A percentile compares a stretch with the other conserved stretches of the same genome.
These are phyloP conservation scores for Thielaviopsis punctulata DNA, from an alignment of 2,329 filamentous ascomycete species.

Conservation along the genomic window DNA sequence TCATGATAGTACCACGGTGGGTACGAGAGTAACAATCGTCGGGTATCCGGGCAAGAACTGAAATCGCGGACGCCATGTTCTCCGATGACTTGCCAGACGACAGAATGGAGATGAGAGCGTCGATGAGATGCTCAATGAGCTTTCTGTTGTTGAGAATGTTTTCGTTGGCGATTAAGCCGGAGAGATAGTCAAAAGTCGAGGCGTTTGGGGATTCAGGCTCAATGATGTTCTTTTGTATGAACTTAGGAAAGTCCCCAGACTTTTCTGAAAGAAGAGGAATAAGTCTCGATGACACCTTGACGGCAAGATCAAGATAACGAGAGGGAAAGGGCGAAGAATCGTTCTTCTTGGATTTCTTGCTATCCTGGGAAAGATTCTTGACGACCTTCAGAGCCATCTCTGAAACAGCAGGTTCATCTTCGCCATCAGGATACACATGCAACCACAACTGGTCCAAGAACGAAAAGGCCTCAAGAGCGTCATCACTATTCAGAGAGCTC, in stretches of 20 bases:
- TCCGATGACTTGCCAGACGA: not conserved
- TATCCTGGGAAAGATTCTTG: slow-evolving; percentile 18
- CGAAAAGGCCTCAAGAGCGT: slow-evolving; percentile 25
- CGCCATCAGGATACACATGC: slow-evolving; percentile 22
- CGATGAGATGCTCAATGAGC: slow-evolving; percentile 11
- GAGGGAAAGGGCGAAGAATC: not conserved
- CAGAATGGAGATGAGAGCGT: slow-evolving; percentile 7
- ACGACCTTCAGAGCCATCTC: slow-evolving; percentile 20
- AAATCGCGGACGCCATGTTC: slow-evolving; percentile 3
- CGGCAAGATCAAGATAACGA: slow-evolving; percentile 10
- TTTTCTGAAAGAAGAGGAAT: slow-evolving; percentile 10
- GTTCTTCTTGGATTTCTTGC: slow-evolving; percentile 12
- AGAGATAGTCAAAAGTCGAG: slow-evolving; percentile 6
- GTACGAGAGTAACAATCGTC: slow-evolving; percentile 12
- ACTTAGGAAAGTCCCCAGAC: slow-evolving; percentile 10
- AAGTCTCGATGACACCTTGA: slow-evolving; percentile 7
- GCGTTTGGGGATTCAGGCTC: slow-evolving; percentile 1
- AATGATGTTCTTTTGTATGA: slow-evolving; percentile 7
- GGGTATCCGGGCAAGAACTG: slow-evolving; percentile 8
- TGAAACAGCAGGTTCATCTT: slow-evolving; percentile 17
- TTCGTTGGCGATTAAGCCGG: slow-evolving; percentile 11
- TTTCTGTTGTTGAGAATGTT: slow-evolving; percentile 12
- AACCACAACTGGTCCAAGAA: slow-evolving; percentile 24
- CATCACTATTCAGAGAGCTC: slow-evolving; percentile 18
- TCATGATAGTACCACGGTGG: slow-evolving; percentile 11